These are phyloP conservation scores for Lactarius evosmus DNA, from an alignment of 768 basidiomycete genomes.

Conservation along the genomic window DNA sequence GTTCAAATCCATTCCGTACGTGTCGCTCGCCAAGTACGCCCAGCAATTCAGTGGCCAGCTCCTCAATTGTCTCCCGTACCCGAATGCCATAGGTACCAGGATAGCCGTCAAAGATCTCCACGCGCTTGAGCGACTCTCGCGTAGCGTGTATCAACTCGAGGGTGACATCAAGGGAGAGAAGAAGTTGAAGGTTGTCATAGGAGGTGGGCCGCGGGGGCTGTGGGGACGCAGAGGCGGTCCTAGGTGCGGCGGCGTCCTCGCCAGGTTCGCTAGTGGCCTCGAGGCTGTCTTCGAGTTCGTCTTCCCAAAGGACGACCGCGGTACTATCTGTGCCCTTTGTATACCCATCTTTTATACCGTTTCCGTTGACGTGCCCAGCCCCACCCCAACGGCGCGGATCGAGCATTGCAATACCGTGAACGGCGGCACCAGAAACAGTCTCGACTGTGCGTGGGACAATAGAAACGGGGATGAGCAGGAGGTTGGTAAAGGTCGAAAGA, in stretches of 20 bases:
- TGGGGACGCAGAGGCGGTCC: slow-evolving; percentile 29
- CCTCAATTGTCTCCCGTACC: slow-evolving; percentile 91
- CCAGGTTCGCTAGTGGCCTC: slow-evolving; percentile 19
- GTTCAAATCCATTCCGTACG: slow-evolving; percentile 70
- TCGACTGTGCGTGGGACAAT: slow-evolving; percentile 80
- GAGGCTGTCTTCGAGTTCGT: slow-evolving; percentile 18
- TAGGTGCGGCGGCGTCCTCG: slow-evolving; percentile 22
- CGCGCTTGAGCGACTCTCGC: slow-evolving; percentile 86
- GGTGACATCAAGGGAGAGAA: slow-evolving; percentile 88
- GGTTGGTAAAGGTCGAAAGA: slow-evolving; percentile 84
- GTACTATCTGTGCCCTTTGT: slow-evolving; percentile 22
- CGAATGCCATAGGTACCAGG: slow-evolving; percentile 84
- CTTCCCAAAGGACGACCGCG: slow-evolving; percentile 25
- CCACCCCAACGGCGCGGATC: slow-evolving; percentile 87
- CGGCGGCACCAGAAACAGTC: slow-evolving; percentile 71
- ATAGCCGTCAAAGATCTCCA: slow-evolving; percentile 86
- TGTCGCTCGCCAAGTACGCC: slow-evolving; percentile 76
- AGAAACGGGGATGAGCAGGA: slow-evolving; percentile 89
- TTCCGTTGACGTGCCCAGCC: slow-evolving; percentile 26
- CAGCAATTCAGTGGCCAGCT: slow-evolving; percentile 83
- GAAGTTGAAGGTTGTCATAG: slow-evolving; percentile 68
- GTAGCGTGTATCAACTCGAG: slow-evolving; percentile 91
- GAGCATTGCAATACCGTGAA: slow-evolving; percentile 82
- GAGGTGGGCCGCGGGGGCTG: slow-evolving; percentile 26
- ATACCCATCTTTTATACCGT: slow-evolving; percentile 22